Conservation (phyloP, 177 flowering plant genomes). For the Telopea speciosissima region DNA sequence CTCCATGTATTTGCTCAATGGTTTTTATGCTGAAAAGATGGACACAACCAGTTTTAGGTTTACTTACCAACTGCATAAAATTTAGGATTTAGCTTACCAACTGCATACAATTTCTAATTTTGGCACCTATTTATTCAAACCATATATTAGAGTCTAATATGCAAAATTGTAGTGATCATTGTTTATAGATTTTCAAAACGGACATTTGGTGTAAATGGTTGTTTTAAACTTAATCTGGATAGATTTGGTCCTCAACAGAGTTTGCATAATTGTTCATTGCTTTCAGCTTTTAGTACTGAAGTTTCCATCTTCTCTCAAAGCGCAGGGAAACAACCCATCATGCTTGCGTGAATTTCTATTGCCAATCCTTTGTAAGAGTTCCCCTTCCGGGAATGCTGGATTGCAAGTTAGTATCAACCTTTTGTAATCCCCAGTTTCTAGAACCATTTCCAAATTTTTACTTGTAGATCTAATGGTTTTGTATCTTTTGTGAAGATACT, state of each 20-base stretch:
- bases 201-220: no score
- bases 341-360: slow-evolving; percentile 88
- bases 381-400: slow-evolving; percentile 70
- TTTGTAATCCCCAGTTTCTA: slow-evolving; percentile 5
- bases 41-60: no score
- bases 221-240: no score
- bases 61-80: no score
- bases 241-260: background rate
- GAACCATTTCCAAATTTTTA: background rate
- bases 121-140: no score
- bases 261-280: background rate
- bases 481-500: slow-evolving; percentile 57
- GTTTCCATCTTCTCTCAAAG: slow-evolving; percentile 6
- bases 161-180: no score
- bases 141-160: no score
- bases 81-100: no score
- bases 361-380: slow-evolving; percentile 44
- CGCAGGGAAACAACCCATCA: slow-evolving; percentile 91
- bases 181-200: no score
- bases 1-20: no score
- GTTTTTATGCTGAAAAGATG: no score
- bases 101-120: no score
- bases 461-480: background rate
- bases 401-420: slow-evolving; percentile 54
- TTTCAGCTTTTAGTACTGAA: background rate